These are phyloP conservation scores for Flaveria floridana DNA, from an alignment of 140 eudicot species.

Conservation along the genomic window DNA sequence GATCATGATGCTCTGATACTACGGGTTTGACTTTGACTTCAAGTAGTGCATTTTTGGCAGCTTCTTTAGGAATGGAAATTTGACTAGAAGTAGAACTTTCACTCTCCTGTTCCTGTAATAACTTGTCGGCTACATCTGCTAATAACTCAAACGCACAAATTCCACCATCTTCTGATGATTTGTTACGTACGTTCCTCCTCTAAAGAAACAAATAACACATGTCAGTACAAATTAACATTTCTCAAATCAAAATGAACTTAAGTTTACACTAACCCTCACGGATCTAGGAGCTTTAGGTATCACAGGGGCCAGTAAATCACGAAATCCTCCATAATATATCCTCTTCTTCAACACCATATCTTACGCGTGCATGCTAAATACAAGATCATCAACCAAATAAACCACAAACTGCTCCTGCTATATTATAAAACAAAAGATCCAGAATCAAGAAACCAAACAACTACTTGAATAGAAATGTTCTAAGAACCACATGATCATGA, in stretches of 20 bases:
- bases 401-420: constrained; percentile 16
- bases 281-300: constrained; percentile 95
- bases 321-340: constrained; percentile 54
- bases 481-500: neutral
- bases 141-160: constrained; percentile 82
- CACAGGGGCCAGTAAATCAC: constrained; percentile 56
- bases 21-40: constrained; percentile 45
- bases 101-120: constrained; percentile 60
- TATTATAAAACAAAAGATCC: neutral
- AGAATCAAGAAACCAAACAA: neutral
- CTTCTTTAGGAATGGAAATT: constrained; percentile 34
- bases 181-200: constrained; percentile 49
- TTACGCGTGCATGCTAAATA: constrained; percentile 55
- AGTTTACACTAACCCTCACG: constrained; percentile 51
- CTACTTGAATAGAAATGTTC: neutral
- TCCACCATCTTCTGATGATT: constrained; percentile 37
- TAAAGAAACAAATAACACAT: constrained; percentile 31
- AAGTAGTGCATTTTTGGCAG: constrained; percentile 39
- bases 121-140: constrained; percentile 85
- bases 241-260: neutral
- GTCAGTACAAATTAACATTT: neutral
- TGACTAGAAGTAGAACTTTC: constrained; percentile 81
- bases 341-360: constrained; percentile 78
- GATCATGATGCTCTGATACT: constrained; percentile 62
- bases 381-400: constrained; percentile 35